A percentile compares a stretch with the other conserved stretches of the same genome.
phyloP scores from a whole-genome alignment of 768 basidiomycete species.

The Neoboletus magnificus region DNA sequence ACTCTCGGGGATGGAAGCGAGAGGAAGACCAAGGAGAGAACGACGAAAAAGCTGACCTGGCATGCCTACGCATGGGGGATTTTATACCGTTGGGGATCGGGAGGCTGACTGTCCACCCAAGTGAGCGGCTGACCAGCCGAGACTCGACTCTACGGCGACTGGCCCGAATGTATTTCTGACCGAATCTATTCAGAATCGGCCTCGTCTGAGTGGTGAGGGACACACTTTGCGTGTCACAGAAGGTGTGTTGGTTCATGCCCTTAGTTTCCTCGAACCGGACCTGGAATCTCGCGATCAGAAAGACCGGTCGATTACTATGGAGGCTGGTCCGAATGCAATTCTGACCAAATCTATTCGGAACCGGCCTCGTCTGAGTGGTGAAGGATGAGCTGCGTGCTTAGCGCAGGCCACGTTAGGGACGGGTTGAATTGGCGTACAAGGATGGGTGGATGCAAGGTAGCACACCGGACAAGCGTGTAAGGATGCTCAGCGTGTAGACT shows the following conservation, averaged over 20 bases:
- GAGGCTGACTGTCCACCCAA: background rate
- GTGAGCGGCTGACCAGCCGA: background rate
- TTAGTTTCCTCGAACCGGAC: background rate
- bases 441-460: background rate
- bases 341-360: background rate
- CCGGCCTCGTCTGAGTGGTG: background rate
- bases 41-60: background rate
- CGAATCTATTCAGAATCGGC: background rate
- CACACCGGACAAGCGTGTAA: background rate
- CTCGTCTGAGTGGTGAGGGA: too few species aligned
- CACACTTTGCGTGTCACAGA: too few species aligned
- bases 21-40: background rate
- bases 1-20: too few species aligned
- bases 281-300: background rate
- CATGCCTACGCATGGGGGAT: background rate
- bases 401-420: too few species aligned
- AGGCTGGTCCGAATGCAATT: background rate
- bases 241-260: background rate
- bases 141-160: background rate
- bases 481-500: background rate
- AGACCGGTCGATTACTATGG: background rate
- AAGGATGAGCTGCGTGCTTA: background rate
- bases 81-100: background rate
- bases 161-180: background rate
- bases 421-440: conserved; percentile 8